Percentiles rank a stretch among this genome's conserved stretches.
These are phyloP conservation scores for Cenchrus americanus DNA, from an alignment of 176 grass and related monocot genomes.

Conservation along the genomic window DNA sequence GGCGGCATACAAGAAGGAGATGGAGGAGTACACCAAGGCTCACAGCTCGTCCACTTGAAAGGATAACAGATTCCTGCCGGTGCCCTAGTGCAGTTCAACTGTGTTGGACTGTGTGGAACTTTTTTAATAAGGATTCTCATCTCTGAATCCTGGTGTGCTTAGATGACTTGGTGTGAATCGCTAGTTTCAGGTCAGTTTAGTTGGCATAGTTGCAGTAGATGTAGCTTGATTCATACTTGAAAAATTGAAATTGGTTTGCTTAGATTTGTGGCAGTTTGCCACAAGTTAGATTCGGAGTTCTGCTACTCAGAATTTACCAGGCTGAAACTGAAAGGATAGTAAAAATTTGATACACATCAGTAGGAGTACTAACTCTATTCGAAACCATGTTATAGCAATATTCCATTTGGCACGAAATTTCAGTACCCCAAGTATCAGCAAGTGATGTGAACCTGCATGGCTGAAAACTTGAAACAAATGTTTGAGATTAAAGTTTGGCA, in stretches of 20 bases:
- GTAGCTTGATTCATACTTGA: background rate
- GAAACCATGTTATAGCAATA: no score
- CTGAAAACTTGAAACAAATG: no score
- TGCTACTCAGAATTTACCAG: background rate
- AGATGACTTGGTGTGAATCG: background rate
- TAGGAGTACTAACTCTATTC: no score
- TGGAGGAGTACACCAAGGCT: constrained; percentile 80
- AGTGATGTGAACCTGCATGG: no score
- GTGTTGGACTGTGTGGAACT: background rate
- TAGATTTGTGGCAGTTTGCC: background rate
- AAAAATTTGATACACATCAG: no score
- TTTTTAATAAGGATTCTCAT: constrained; percentile 41
- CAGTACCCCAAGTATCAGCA: no score
- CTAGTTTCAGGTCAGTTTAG: background rate
- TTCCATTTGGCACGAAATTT: no score
- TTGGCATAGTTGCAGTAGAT: background rate
- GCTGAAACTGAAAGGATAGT: no score
- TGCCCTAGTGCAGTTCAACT: constrained; percentile 6
- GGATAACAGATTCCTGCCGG: background rate
- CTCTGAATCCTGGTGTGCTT: constrained; percentile 51
- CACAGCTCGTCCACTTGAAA: constrained; percentile 36
- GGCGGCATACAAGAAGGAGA: constrained; percentile 58
- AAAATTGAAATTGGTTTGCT: background rate
- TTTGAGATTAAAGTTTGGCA: no score
- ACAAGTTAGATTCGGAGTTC: background rate